Percentiles rank a stretch among this genome's conserved stretches.
Evolutionary conservation across 345 rosid genomes (phyloP).

Genomic region (Pugionium cornutum): DNA sequence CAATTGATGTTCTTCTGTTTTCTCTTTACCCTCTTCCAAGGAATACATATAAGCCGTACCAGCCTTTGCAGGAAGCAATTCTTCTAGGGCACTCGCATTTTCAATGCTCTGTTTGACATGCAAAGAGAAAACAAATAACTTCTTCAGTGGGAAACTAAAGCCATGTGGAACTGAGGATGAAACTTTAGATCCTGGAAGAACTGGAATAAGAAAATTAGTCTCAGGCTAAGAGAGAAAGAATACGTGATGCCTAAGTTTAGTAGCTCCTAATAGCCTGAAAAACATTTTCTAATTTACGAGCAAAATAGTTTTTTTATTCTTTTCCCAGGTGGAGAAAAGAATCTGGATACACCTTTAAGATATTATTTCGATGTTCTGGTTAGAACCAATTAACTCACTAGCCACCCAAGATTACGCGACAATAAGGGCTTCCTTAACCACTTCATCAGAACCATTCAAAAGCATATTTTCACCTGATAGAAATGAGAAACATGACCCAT

Average conservation of each 20-base stretch:
- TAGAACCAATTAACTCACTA: background rate
- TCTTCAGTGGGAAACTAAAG: too few species aligned
- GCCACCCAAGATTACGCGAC: background rate
- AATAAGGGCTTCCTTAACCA: background rate
- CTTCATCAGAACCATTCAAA: background rate
- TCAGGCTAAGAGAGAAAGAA: background rate
- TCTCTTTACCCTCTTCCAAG: constrained; percentile 65
- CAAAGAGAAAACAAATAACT: constrained; percentile 14
- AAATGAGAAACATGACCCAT: background rate
- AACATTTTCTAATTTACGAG: background rate
- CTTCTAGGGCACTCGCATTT: constrained; percentile 82
- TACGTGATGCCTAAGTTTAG: constrained; percentile 1
- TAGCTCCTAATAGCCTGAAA: background rate
- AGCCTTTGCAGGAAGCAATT: constrained; percentile 87
- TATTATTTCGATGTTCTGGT: constrained; percentile 4
- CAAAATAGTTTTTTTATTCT: background rate
- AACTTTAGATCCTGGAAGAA: too few species aligned
- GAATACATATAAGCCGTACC: constrained; percentile 67
- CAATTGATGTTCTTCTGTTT: constrained; percentile 63
- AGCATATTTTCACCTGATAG: background rate
- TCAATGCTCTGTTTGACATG: constrained; percentile 70
- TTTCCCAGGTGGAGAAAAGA: background rate
- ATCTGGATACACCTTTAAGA: background rate
- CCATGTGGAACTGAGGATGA: too few species aligned
- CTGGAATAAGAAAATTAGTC: too few species aligned